Conservation (phyloP, 2,329 filamentous ascomycete genomes). For the Xylaria sp. region DNA sequence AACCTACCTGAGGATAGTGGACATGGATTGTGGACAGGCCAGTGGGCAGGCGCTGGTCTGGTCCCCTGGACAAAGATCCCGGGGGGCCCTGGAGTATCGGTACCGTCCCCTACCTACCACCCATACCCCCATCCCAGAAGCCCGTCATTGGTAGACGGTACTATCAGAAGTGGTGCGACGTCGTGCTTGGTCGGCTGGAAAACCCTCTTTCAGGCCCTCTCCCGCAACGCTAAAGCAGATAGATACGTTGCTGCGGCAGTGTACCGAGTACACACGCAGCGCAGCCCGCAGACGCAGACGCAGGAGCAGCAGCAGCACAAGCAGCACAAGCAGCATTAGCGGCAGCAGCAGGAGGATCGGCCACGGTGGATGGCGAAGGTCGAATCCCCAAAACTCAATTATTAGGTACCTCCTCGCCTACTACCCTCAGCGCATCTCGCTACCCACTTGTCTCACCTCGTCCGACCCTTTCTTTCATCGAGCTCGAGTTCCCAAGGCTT, state of each 20-base stretch:
- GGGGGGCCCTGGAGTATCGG: conserved; percentile 19
- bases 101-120: not conserved
- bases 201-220: conserved; percentile 34
- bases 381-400: conserved; percentile 34
- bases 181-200: conserved; percentile 36
- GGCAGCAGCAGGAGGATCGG: not conserved
- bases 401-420: conserved; percentile 30
- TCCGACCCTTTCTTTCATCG: conserved; percentile 28
- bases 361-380: conserved; percentile 15
- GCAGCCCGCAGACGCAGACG: conserved; percentile 5
- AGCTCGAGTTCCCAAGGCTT: conserved; percentile 18
- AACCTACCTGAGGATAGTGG: not conserved
- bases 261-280: not conserved
- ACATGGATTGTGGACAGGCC: not conserved
- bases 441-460: conserved; percentile 39
- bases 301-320: not conserved
- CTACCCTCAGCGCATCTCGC: conserved; percentile 35
- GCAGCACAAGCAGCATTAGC: no score
- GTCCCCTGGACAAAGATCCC: conserved; percentile 5
- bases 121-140: not conserved
- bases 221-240: conserved; percentile 35
- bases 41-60: not conserved
- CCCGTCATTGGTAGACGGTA: conserved; percentile 6
- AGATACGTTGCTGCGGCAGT: conserved; percentile 14
- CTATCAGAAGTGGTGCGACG: conserved; percentile 32